phyloP scores from a whole-genome alignment of 179 eudicot species.

The Amaranthus tricolor region DNA sequence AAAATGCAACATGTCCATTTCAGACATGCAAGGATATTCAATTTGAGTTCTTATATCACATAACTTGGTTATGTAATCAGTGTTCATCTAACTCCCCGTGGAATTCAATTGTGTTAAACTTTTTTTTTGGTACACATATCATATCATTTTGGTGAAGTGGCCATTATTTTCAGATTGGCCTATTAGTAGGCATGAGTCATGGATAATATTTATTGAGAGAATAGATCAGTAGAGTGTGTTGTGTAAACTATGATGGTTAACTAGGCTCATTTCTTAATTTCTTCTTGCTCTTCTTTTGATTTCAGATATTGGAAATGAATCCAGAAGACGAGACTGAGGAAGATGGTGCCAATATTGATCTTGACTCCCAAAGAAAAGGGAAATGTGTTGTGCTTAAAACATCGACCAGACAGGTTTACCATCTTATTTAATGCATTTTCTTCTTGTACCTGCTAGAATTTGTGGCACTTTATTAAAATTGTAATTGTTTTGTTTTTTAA shows the following conservation, averaged over 20 bases:
- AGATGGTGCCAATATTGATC: constrained; percentile 97
- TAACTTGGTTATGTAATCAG: too few relatives aligned
- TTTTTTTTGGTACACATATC: not conserved
- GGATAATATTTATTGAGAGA: not conserved
- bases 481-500: not conserved
- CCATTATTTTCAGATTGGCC: not conserved
- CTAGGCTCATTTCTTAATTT: not conserved
- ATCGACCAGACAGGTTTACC: constrained; percentile 83
- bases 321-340: constrained; percentile 99
- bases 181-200: not conserved
- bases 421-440: not conserved
- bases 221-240: too few relatives aligned
- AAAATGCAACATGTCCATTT: not conserved
- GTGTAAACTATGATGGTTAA: not conserved
- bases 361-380: constrained; percentile 96
- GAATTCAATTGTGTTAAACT: not conserved
- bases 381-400: constrained; percentile 96
- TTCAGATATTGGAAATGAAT: constrained; percentile 90
- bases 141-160: not conserved
- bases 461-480: not conserved
- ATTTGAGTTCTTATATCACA: not conserved
- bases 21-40: not conserved
- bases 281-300: not conserved
- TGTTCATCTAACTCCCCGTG: not conserved
- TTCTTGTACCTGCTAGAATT: not conserved